Evolutionary conservation across 805 yeast genomes (phyloP).

Genomic region (Starmerella bacillaris): DNA sequence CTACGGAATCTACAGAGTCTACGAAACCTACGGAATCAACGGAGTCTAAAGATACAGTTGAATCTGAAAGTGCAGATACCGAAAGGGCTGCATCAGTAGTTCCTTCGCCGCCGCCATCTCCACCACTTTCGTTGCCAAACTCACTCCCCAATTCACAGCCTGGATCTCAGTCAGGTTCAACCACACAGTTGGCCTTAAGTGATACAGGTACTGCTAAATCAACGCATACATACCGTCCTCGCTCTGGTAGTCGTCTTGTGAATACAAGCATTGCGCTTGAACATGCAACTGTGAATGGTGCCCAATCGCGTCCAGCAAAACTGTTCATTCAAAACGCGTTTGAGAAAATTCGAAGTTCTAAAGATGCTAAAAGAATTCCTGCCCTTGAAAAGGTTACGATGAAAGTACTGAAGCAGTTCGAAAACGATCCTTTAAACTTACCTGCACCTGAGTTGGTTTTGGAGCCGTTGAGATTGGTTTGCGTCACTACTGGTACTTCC

Average conservation of each 20-base stretch:
- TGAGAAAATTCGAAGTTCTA: conserved; percentile 36
- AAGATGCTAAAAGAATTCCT: conserved; percentile 39
- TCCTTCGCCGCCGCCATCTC: too few species aligned
- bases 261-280: conserved; percentile 12
- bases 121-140: too few species aligned
- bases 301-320: conserved; percentile 20
- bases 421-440: conserved; percentile 17
- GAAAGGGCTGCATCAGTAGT: too few species aligned
- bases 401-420: conserved; percentile 21
- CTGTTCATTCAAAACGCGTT: conserved; percentile 40
- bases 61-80: too few species aligned
- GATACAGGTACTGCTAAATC: too few species aligned
- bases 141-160: too few species aligned
- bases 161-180: too few species aligned
- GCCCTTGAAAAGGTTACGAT: conserved; percentile 23
- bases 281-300: conserved; percentile 14
- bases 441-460: conserved; percentile 42
- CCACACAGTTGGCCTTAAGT: too few species aligned
- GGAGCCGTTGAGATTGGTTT: conserved; percentile 58
- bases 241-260: conserved; percentile 5
- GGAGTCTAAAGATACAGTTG: too few species aligned
- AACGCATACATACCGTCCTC: too few species aligned
- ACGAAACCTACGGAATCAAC: too few species aligned
- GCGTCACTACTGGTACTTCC: conserved; percentile 39
- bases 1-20: too few species aligned